Percentiles rank a stretch among this genome's conserved stretches.
Conservation (phyloP, 306 rosid species). For the Phaseolus lunatus region DNA sequence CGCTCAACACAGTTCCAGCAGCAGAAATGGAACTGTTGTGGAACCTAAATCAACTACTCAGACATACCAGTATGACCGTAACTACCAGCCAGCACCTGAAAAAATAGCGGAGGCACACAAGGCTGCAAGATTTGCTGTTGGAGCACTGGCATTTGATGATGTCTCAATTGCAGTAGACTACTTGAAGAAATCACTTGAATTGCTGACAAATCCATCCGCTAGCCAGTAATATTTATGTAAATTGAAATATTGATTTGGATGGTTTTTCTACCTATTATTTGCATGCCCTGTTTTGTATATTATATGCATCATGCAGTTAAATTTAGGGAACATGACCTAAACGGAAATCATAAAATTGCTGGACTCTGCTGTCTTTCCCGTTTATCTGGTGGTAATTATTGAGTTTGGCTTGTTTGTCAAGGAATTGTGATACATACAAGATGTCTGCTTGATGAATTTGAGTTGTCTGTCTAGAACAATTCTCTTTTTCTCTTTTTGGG, state of each 20-base stretch:
- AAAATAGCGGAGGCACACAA: slow-evolving; percentile 97
- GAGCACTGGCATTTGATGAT: slow-evolving; percentile 98
- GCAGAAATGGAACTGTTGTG: slow-evolving; percentile 59
- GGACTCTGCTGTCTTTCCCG: slow-evolving; percentile 13
- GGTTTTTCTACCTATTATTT: slow-evolving; percentile 37
- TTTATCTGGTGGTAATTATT: slow-evolving; percentile 15
- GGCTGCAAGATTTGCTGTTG: slow-evolving; percentile 99
- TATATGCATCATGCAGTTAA: slow-evolving; percentile 7
- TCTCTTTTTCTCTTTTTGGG: not conserved
- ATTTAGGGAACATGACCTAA: slow-evolving; percentile 31
- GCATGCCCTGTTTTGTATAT: slow-evolving; percentile 52
- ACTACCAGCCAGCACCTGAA: slow-evolving; percentile 87
- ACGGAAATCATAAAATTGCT: slow-evolving; percentile 35
- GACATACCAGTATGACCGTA: slow-evolving; percentile 76
- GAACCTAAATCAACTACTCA: slow-evolving; percentile 64
- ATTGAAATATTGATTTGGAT: slow-evolving; percentile 29
- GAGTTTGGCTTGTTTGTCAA: slow-evolving; percentile 31
- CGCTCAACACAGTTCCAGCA: slow-evolving; percentile 57
- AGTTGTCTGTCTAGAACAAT: not conserved
- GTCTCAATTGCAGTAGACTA: slow-evolving; percentile 85
- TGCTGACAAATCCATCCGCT: slow-evolving; percentile 90
- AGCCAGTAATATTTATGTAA: slow-evolving; percentile 46
- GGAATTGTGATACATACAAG: slow-evolving; percentile 26
- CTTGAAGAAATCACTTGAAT: slow-evolving; percentile 87
- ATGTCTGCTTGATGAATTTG: slow-evolving; percentile 33